A percentile compares a stretch with the other conserved stretches of the same genome.
These are phyloP conservation scores for Pseudocercospora crystallina DNA, from an alignment of 2,329 filamentous ascomycete species.

Conservation along the genomic window DNA sequence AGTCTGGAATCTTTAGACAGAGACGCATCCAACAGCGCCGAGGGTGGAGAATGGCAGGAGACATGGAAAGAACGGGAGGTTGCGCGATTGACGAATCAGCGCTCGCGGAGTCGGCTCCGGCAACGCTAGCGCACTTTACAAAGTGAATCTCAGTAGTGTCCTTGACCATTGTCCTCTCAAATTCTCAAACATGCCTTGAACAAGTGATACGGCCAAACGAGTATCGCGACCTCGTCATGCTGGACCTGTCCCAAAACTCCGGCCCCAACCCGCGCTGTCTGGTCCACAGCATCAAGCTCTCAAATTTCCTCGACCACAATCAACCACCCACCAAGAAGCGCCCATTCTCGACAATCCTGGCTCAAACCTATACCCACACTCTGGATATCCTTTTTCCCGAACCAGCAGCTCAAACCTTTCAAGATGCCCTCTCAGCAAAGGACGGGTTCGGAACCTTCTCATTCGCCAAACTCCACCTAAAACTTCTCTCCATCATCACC, in stretches of 20 bases:
- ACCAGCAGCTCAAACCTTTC: constrained; percentile 11
- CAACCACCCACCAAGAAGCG: constrained; percentile 71
- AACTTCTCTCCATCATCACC: constrained; percentile 68
- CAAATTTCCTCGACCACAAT: constrained; percentile 66
- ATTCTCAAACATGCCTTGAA: too few relatives aligned
- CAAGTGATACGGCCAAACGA: too few relatives aligned
- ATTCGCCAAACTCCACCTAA: constrained; percentile 72
- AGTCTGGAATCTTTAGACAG: too few relatives aligned
- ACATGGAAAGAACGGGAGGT: too few relatives aligned
- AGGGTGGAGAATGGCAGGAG: too few relatives aligned
- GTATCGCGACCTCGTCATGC: constrained; percentile 9
- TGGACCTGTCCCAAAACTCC: constrained; percentile 13
- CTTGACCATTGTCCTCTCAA: too few relatives aligned
- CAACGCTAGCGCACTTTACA: too few relatives aligned
- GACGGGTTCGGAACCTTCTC: constrained; percentile 29
- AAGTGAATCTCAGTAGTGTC: too few relatives aligned
- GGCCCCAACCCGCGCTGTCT: constrained; percentile 61
- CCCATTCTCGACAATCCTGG: constrained; percentile 69
- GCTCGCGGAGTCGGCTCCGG: too few relatives aligned
- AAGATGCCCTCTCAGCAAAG: constrained; percentile 3
- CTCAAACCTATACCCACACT: constrained; percentile 68
- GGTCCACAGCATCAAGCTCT: constrained; percentile 67
- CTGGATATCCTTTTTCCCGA: constrained; percentile 70
- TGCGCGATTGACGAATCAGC: too few relatives aligned
- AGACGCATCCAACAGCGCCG: too few relatives aligned